Base-by-base conservation (phyloP, 176 grass and related monocot genomes). In the Raddia distichophylla region DNA sequence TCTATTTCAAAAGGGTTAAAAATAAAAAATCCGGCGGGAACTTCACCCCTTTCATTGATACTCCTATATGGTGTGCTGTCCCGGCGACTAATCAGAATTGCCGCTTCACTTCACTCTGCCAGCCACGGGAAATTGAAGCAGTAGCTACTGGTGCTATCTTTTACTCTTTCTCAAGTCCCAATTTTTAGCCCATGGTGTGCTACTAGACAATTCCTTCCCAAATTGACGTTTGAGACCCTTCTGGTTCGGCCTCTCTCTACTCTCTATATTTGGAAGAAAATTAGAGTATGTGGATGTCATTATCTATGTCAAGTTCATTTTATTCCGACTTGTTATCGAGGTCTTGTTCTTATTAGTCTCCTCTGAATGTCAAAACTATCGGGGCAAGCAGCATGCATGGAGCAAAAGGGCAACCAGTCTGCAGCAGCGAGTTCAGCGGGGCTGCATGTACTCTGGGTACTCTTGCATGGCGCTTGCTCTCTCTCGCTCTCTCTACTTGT, bases 351-450 rank as follows among this genome's bases (percentile, higher is more conserved):
- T 34, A 6, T 16, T 71, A 52, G 48, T 16, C 27, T 8, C 20
- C 20, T 53, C 13, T 18, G 47, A 15, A 8, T 9, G 22, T 52
- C 44, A 10, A 42, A 48, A 48, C 5, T 18, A 1, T 56, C 17
- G 60, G 59, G n/a, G 60, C 61, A 78, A 78, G 27, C 61, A 66
- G 76, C 76, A 66, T 20, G 47, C 76, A 66, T 20, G 47, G 60
- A 65, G 76, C 76, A 78, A 78, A 52, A 18, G 54, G 10, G 53
- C 17, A 7, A 10, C 52, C 72, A 75, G 34, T n/a, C 19, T 6
- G 37, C 58, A 51, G 60, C 27, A 50, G 45, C 67, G 3, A 50
- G 19, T 32, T 44, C 45, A n/a, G 43, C 67, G 2, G 17, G 44
- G 11, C 22, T 33, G 10, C 60, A 14, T 62, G 60, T 6, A 62